phyloP scores from a whole-genome alignment of 805 yeast genomes.

The Tetrapisispora pingtungensis region DNA sequence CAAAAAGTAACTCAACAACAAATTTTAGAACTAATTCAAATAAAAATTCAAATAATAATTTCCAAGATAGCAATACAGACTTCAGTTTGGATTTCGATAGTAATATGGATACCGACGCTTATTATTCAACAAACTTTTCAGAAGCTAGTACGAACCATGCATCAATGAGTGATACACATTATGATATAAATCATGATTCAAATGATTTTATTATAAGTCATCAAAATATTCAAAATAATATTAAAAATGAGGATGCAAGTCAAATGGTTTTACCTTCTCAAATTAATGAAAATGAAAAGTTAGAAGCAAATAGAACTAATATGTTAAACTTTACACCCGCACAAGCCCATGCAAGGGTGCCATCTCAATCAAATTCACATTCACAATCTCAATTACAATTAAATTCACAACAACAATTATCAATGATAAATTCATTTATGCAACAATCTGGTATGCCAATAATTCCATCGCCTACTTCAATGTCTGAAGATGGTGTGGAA shows the following conservation, averaged over 20 bases:
- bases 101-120: slow-evolving; percentile 3
- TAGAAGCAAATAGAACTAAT: neutral
- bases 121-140: slow-evolving; percentile 4
- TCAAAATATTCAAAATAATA: neutral
- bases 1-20: neutral
- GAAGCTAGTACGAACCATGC: slow-evolving; percentile 2
- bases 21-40: neutral
- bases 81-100: neutral
- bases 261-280: neutral
- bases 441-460: slow-evolving; percentile 7
- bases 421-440: slow-evolving; percentile 1
- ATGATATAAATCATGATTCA: neutral
- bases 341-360: neutral
- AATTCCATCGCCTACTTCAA: slow-evolving; percentile 51
- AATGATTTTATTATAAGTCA: neutral
- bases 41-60: neutral
- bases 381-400: neutral
- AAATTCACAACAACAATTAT: neutral
- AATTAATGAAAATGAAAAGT: neutral
- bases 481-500: slow-evolving; percentile 52
- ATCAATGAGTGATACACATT: slow-evolving; percentile 2
- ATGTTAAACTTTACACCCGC: neutral
- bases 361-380: neutral
- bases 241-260: neutral
- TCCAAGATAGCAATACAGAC: neutral